These are phyloP conservation scores for Marchantia paleacea DNA, from an alignment of 225 moss, liverwort and hornwort species.

Conservation along the genomic window DNA sequence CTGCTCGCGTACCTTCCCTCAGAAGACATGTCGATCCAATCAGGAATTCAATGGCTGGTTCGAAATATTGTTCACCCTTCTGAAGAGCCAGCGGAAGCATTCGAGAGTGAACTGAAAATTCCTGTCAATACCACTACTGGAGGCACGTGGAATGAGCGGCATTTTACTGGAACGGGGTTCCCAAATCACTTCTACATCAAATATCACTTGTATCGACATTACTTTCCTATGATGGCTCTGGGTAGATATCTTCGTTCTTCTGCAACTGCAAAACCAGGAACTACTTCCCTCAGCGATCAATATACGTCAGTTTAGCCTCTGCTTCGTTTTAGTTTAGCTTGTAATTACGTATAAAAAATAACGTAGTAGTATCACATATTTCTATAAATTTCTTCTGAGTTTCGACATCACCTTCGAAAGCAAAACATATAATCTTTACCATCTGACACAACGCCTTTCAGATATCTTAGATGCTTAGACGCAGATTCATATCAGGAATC, in stretches of 20 bases:
- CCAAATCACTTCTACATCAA: conserved; percentile 10
- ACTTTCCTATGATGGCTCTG: conserved; percentile 23
- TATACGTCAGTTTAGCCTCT: too few species aligned
- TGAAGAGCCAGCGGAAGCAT: neutral
- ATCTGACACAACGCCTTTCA: too few species aligned
- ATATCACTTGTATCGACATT: conserved; percentile 15
- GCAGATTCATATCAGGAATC: too few species aligned
- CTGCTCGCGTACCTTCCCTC: conserved; percentile 6
- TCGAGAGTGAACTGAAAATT: neutral
- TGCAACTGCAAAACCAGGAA: too few species aligned
- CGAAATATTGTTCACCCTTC: neutral
- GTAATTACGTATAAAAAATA: too few species aligned
- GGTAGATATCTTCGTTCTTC: conserved; percentile 8
- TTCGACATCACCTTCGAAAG: too few species aligned
- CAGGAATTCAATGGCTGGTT: conserved; percentile 10
- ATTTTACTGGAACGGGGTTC: conserved; percentile 20
- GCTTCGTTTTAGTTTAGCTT: too few species aligned
- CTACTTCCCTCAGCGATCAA: too few species aligned
- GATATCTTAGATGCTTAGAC: too few species aligned
- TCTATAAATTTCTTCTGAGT: too few species aligned
- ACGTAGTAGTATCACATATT: too few species aligned
- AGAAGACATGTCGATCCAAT: neutral
- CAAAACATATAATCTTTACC: too few species aligned
- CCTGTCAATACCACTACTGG: neutral
- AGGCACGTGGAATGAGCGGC: conserved; percentile 12